phyloP scores from a whole-genome alignment of 139 green algal genomes.

The Micromonas commoda region DNA sequence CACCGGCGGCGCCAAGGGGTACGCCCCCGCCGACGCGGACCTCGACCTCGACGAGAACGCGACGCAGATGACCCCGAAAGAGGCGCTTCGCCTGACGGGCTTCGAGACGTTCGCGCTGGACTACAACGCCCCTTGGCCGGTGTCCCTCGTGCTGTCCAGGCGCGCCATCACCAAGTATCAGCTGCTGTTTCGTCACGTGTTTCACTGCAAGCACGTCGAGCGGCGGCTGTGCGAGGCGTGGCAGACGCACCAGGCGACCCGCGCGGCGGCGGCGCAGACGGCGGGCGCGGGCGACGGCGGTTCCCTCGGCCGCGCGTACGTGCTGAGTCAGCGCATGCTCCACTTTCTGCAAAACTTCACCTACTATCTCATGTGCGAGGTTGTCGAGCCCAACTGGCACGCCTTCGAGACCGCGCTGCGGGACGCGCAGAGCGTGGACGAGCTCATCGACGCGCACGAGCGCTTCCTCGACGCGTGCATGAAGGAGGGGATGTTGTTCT shows the following conservation, averaged over 20 bases:
- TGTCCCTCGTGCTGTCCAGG: constrained; percentile 66
- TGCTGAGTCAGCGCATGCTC: constrained; percentile 57
- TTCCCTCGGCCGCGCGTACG: constrained; percentile 48
- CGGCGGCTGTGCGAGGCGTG: constrained; percentile 60
- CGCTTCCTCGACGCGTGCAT: constrained; percentile 50
- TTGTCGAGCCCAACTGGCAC: constrained; percentile 48
- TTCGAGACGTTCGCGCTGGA: constrained; percentile 40
- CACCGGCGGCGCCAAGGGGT: neutral
- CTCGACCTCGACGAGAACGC: neutral
- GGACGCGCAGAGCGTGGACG: constrained; percentile 19
- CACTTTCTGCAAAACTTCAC: constrained; percentile 70
- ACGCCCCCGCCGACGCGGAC: neutral
- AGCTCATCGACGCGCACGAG: constrained; percentile 45
- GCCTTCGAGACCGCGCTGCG: constrained; percentile 16
- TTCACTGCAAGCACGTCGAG: constrained; percentile 75
- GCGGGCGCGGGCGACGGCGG: neutral
- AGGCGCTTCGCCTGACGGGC: constrained; percentile 4
- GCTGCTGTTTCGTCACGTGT: constrained; percentile 74
- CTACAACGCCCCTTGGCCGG: constrained; percentile 56
- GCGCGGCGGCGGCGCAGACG: neutral
- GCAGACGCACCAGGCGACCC: constrained; percentile 43
- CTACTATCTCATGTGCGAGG: constrained; percentile 75
- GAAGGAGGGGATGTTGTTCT: constrained; percentile 40
- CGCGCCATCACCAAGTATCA: constrained; percentile 78
- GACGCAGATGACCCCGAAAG: neutral